These are phyloP conservation scores for Amanita brunnescens DNA, from an alignment of 768 basidiomycete species.

Conservation along the genomic window DNA sequence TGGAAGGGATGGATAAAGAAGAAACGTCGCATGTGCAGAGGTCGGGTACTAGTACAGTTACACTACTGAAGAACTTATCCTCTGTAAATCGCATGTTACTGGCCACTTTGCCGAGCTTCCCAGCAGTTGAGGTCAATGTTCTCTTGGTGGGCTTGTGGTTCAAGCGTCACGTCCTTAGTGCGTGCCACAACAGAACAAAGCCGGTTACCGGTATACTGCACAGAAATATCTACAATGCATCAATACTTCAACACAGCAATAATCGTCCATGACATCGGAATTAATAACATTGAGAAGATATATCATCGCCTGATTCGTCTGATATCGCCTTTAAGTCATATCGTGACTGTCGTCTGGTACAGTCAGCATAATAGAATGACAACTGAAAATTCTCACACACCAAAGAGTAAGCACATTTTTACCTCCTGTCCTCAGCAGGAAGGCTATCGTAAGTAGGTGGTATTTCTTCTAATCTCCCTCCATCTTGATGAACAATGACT, in stretches of 20 bases:
- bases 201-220: neutral
- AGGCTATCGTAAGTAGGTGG: constrained; percentile 1
- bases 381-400: neutral
- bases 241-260: neutral
- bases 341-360: neutral
- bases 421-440: constrained; percentile 3
- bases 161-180: no score
- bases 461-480: constrained; percentile 4
- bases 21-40: no score
- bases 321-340: neutral
- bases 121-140: no score
- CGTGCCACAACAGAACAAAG: no score
- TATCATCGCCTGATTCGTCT: neutral
- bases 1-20: no score
- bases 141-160: no score
- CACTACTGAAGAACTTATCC: no score
- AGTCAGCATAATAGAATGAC: neutral
- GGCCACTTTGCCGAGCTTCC: no score
- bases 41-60: no score
- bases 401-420: neutral
- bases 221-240: neutral
- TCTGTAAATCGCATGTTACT: no score
- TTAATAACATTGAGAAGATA: neutral
- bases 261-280: neutral
- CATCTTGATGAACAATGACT: constrained; percentile 6